phyloP scores from a whole-genome alignment of 2,329 filamentous ascomycete genomes.

The Nigrospora sphaerica region DNA sequence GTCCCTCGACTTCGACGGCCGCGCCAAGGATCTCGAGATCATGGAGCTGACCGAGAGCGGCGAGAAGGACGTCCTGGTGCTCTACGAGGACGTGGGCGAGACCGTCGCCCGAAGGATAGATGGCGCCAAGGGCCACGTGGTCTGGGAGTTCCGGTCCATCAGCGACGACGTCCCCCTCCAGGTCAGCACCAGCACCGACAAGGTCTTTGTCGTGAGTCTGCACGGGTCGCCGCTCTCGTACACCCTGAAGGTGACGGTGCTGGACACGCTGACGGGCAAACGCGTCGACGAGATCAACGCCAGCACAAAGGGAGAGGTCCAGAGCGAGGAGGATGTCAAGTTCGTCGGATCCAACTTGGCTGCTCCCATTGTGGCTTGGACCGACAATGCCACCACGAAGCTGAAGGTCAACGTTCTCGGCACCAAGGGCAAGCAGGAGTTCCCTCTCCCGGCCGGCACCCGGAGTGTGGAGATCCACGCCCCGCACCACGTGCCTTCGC shows the following conservation, averaged over 20 bases:
- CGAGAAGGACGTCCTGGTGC: conserved; percentile 62
- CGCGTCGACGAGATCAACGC: conserved; percentile 66
- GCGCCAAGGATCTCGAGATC: conserved; percentile 66
- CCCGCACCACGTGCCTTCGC: conserved; percentile 62
- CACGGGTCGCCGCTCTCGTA: conserved; percentile 64
- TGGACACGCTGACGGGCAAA: conserved; percentile 68
- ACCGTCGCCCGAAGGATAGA: conserved; percentile 64
- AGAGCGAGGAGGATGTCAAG: conserved; percentile 56
- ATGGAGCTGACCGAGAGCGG: conserved; percentile 59
- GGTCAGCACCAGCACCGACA: conserved; percentile 60
- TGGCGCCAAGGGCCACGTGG: conserved; percentile 61
- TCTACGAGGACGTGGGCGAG: conserved; percentile 52
- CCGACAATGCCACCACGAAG: conserved; percentile 52
- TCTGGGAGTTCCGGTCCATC: conserved; percentile 71
- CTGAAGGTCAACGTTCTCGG: conserved; percentile 68
- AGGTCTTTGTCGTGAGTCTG: conserved; percentile 71
- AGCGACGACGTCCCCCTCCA: conserved; percentile 69
- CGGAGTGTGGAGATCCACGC: conserved; percentile 61
- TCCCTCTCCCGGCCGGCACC: conserved; percentile 40
- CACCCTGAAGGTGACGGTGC: conserved; percentile 66
- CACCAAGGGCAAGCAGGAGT: conserved; percentile 47
- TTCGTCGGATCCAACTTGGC: conserved; percentile 72
- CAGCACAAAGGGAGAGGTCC: conserved; percentile 67
- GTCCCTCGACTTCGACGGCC: conserved; percentile 54
- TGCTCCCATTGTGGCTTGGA: conserved; percentile 69